These are phyloP conservation scores for Hypoxylon rubiginosum DNA, from an alignment of 2,329 filamentous ascomycete genomes.

Conservation along the genomic window DNA sequence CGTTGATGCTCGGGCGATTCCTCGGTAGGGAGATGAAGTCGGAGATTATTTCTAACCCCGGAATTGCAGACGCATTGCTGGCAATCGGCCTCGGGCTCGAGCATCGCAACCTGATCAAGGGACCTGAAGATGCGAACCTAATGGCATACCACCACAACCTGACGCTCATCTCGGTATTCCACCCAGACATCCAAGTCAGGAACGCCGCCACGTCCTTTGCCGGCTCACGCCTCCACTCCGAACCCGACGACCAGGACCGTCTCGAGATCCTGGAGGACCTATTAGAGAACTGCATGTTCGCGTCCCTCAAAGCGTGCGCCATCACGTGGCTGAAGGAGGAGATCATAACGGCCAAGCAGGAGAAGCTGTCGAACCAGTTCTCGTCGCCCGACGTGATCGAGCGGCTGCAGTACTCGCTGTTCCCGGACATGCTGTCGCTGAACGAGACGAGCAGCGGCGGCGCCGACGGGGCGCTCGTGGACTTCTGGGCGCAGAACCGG, in stretches of 20 bases:
- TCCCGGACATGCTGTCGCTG: slow-evolving; percentile 68
- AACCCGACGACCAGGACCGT: slow-evolving; percentile 70
- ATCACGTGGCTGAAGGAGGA: slow-evolving; percentile 75
- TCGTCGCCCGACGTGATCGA: slow-evolving; percentile 68
- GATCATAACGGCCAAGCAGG: slow-evolving; percentile 61
- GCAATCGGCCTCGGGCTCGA: slow-evolving; percentile 72
- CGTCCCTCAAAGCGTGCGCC: slow-evolving; percentile 72
- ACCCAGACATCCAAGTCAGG: slow-evolving; percentile 66
- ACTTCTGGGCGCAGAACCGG: slow-evolving; percentile 66
- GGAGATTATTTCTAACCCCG: slow-evolving; percentile 64
- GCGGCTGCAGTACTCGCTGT: slow-evolving; percentile 71
- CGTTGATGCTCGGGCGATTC: slow-evolving; percentile 66
- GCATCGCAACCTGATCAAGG: slow-evolving; percentile 60
- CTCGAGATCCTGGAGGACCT: slow-evolving; percentile 74
- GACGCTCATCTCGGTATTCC: slow-evolving; percentile 70
- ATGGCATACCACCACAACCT: slow-evolving; percentile 73
- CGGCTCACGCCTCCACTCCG: slow-evolving; percentile 67
- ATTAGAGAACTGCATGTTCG: slow-evolving; percentile 74
- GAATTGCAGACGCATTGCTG: slow-evolving; percentile 71
- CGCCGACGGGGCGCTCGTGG: slow-evolving; percentile 57
- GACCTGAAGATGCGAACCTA: slow-evolving; percentile 58
- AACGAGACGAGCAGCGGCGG: slow-evolving; percentile 54
- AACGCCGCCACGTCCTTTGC: slow-evolving; percentile 68
- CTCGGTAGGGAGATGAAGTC: slow-evolving; percentile 64
- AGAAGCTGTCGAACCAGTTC: slow-evolving; percentile 58